Conservation (phyloP, 2,329 filamentous ascomycete species). For the Phoma herbarum region DNA sequence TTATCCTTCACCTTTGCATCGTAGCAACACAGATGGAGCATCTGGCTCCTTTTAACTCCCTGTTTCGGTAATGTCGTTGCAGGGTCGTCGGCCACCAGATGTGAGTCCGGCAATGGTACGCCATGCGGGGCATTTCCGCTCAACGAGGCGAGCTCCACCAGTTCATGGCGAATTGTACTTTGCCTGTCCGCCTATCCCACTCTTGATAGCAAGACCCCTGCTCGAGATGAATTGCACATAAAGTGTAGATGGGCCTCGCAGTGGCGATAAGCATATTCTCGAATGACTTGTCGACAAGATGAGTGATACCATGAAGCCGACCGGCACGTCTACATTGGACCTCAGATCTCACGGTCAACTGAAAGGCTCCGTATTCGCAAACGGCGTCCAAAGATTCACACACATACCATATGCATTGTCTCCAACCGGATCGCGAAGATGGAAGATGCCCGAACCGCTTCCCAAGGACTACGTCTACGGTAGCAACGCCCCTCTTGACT, state of each 20-base stretch:
- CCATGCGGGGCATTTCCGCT: conserved; percentile 10
- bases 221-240: background rate
- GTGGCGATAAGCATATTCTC: background rate
- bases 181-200: conserved; percentile 3
- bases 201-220: background rate
- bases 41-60: background rate
- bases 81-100: conserved; percentile 5
- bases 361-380: conserved; percentile 4
- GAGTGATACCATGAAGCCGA: background rate
- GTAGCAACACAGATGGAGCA: background rate
- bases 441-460: conserved; percentile 13
- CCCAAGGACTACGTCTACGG: conserved; percentile 12
- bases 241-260: background rate
- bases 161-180: conserved; percentile 5
- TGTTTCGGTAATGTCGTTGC: too few species aligned
- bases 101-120: conserved; percentile 2
- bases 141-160: conserved; percentile 5
- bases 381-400: conserved; percentile 16
- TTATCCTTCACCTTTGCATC: background rate
- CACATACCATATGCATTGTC: conserved; percentile 14
- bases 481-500: conserved; percentile 9
- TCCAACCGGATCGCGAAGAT: conserved; percentile 10
- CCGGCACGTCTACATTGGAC: conserved; percentile 8
- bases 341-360: conserved; percentile 15
- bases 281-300: background rate